Evolutionary conservation across 441 rosid species (phyloP).

Genomic region (Erodium moschatum): DNA sequence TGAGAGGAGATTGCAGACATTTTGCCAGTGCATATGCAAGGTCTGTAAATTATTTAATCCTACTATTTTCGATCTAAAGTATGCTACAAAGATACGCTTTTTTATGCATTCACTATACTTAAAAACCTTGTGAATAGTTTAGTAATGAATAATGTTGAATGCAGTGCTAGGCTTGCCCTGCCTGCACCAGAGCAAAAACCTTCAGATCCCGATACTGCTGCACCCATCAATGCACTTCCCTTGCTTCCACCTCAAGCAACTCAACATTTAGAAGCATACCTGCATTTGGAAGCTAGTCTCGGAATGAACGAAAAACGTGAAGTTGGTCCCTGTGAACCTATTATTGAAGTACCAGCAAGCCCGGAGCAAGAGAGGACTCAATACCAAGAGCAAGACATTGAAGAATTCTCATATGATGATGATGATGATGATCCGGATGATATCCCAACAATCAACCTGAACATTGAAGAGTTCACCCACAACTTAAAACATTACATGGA

Average conservation of each 20-base stretch:
- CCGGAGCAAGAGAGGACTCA: constrained; percentile 51
- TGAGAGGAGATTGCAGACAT: constrained; percentile 94
- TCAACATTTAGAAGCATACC: constrained; percentile 29
- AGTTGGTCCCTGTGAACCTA: constrained; percentile 40
- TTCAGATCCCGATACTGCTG: constrained; percentile 30
- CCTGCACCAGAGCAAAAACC: constrained; percentile 73
- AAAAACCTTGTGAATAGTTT: background rate
- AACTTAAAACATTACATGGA: constrained; percentile 60
- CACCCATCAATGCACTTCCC: constrained; percentile 30
- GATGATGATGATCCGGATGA: constrained; percentile 41
- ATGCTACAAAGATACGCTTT: no score
- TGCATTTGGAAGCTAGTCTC: constrained; percentile 15
- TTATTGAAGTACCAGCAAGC: constrained; percentile 72
- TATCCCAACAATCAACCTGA: constrained; percentile 71
- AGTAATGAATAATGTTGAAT: constrained; percentile 19
- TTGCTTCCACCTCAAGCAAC: constrained; percentile 36
- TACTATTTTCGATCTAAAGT: no score
- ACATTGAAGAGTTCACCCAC: constrained; percentile 47
- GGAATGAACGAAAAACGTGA: constrained; percentile 17
- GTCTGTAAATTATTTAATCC: constrained; percentile 23
- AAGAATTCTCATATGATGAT: constrained; percentile 44
- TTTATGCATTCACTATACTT: no score
- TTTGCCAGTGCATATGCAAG: constrained; percentile 38
- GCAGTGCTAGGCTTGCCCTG: constrained; percentile 88
- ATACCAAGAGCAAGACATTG: constrained; percentile 51